phyloP scores from a whole-genome alignment of 352 stramenopile species.

The Phytophthora capsici region DNA sequence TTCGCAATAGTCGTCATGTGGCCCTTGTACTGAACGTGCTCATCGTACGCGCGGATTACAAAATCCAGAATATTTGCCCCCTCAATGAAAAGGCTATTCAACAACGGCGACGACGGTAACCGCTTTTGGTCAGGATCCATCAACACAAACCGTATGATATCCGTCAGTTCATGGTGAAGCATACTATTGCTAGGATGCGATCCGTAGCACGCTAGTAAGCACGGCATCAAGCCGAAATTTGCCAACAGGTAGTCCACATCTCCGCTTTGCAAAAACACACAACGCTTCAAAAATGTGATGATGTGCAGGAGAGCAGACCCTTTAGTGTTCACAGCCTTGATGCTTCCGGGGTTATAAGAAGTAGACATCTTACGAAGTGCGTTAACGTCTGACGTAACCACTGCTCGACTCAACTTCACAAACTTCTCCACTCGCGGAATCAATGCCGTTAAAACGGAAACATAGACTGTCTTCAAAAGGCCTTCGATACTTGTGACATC shows the following conservation, averaged over 20 bases:
- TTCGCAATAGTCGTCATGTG: slow-evolving; percentile 91
- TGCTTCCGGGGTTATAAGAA: slow-evolving; percentile 42
- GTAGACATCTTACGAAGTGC: slow-evolving; percentile 53
- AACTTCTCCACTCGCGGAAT: slow-evolving; percentile 82
- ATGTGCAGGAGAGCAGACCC: slow-evolving; percentile 77
- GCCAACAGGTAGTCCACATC: slow-evolving; percentile 71
- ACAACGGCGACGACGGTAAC: slow-evolving; percentile 71
- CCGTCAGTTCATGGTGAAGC: slow-evolving; percentile 85
- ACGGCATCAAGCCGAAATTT: slow-evolving; percentile 82
- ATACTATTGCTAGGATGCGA: slow-evolving; percentile 85
- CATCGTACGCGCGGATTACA: slow-evolving; percentile 79
- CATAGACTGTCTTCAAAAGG: slow-evolving; percentile 57
- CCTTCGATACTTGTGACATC: slow-evolving; percentile 77
- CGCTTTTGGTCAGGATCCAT: slow-evolving; percentile 88
- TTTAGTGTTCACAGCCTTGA: slow-evolving; percentile 61
- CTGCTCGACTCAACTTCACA: slow-evolving; percentile 71
- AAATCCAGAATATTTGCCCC: slow-evolving; percentile 81
- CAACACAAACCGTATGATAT: slow-evolving; percentile 87
- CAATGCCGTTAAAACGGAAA: slow-evolving; percentile 54
- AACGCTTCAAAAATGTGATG: slow-evolving; percentile 86
- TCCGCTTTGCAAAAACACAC: slow-evolving; percentile 83
- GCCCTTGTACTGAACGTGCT: slow-evolving; percentile 85
- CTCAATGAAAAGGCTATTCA: slow-evolving; percentile 82
- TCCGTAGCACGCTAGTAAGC: slow-evolving; percentile 78
- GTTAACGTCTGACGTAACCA: slow-evolving; percentile 64